Conservation (phyloP, 257 asterid genomes). For the Gentiana straminea region DNA sequence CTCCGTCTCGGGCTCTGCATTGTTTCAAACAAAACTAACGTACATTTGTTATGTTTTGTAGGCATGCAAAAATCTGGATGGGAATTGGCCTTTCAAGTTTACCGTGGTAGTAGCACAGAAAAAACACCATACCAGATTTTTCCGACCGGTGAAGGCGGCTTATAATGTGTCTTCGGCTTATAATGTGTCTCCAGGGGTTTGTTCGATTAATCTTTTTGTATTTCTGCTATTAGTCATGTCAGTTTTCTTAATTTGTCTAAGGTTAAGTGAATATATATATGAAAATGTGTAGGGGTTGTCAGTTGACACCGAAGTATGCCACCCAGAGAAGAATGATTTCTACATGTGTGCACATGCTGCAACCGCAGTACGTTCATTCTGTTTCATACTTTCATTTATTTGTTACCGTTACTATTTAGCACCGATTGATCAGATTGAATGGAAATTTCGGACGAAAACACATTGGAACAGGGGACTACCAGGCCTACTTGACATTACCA, state of each 20-base stretch:
- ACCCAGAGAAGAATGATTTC: conserved; percentile 51
- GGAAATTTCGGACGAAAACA: too few relatives aligned
- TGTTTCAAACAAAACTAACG: not conserved
- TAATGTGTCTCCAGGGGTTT: conserved; percentile 74
- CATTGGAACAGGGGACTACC: conserved; percentile 78
- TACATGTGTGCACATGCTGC: conserved; percentile 83
- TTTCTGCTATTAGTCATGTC: too few relatives aligned
- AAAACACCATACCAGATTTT: too few relatives aligned
- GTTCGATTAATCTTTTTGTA: conserved; percentile 2
- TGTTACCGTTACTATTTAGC: not conserved
- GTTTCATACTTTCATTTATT: not conserved
- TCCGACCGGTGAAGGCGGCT: conserved; percentile 72
- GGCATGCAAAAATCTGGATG: conserved; percentile 62
- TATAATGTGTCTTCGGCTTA: conserved; percentile 45
- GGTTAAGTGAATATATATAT: too few relatives aligned
- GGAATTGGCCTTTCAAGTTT: conserved; percentile 48
- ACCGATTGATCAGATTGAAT: too few relatives aligned
- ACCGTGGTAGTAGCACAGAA: too few relatives aligned
- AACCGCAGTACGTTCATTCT: conserved; percentile 38
- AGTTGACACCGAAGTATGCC: conserved; percentile 51
- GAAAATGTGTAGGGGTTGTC: conserved; percentile 45
- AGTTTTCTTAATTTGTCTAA: too few relatives aligned
- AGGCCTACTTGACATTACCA: conserved; percentile 77
- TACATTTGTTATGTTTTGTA: conserved; percentile 8
- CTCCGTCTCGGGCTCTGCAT: not conserved